Evolutionary conservation across 2,329 filamentous ascomycete genomes (phyloP), one percentile per base, ranked within the genome.

Genomic region (Venturia nashicola): DNA sequence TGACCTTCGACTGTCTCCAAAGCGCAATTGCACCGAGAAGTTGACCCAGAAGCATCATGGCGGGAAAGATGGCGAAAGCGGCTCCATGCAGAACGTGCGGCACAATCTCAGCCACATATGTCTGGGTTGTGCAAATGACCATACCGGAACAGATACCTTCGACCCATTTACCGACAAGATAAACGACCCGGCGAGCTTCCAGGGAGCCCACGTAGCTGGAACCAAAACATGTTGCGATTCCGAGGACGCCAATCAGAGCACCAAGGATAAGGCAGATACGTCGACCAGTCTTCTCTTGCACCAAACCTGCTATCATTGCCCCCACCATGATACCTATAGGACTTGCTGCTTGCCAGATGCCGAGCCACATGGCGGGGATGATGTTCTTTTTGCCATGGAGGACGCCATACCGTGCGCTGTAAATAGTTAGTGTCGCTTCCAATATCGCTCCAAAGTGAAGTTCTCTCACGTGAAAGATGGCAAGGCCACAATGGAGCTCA

Each of bases 51-150:
- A 81, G 72, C 20, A 76, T 79, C 68, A 82, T 80, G 3, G 77
- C 76, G 5, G 80, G 79, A 61, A 81, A 77, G 55, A 81, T 74
- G 1, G 79, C 78, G 68, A 82, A 75, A 2, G 77, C 73, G 0
- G 79, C 76, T 2, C 78, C 80, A 43, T 80, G 74, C 8, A 82
- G 72, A 3, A 70, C 72, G 0, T 76, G 72, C 0, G 80, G 79
- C 0, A 78, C 69, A n/a, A 80, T 76, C 66, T 82, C 80, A 16
- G 79, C 81, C 67, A 81, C 75, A 70, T 81, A 82, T 0, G 79
- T 81, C 36, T 61, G 59, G 7, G 59, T 61, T 16, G 39, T 61
- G 36, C 59, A 61, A 20, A 61, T 61, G 18, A 61, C 42, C 59
- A 61, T 61, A 20, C 59, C 59, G 34, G 42, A 42, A 32, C 39